These are phyloP conservation scores for Globisporangium yorkense DNA, from an alignment of 352 stramenopile species.

Conservation along the genomic window DNA sequence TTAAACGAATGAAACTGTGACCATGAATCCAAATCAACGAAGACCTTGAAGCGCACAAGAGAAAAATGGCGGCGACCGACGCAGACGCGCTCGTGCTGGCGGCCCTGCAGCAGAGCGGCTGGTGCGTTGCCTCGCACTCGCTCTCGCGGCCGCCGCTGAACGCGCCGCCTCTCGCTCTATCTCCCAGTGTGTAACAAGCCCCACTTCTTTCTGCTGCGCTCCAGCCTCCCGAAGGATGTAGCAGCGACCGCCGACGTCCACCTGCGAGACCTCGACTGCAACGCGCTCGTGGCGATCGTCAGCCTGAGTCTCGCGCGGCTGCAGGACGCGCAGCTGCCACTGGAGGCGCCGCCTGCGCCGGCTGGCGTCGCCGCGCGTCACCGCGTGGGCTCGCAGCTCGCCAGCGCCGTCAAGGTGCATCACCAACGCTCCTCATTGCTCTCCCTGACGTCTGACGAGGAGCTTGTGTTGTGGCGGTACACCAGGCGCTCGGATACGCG, in stretches of 20 bases:
- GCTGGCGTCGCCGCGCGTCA: slow-evolving; percentile 67
- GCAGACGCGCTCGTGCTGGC: slow-evolving; percentile 38
- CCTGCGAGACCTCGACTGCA: slow-evolving; percentile 27
- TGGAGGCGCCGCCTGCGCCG: slow-evolving; percentile 16
- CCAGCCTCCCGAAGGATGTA: slow-evolving; percentile 1
- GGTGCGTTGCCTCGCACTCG: slow-evolving; percentile 11
- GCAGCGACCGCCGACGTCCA: slow-evolving; percentile 7
- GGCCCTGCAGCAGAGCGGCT: slow-evolving; percentile 44
- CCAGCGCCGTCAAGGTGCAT: slow-evolving; percentile 65
- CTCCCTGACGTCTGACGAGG: no score
- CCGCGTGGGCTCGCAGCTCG: slow-evolving; percentile 65
- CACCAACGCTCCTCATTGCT: no score
- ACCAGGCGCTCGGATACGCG: slow-evolving; percentile 68
- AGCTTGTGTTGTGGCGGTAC: neutral
- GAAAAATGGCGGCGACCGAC: slow-evolving; percentile 10
- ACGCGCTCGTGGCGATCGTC: slow-evolving; percentile 41
- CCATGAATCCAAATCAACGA: neutral
- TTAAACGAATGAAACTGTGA: no score
- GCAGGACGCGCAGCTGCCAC: slow-evolving; percentile 20
- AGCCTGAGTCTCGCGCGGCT: slow-evolving; percentile 35
- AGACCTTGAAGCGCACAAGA: neutral
- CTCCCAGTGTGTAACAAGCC: neutral
- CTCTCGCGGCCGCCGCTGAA: no score
- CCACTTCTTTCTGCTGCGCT: neutral
- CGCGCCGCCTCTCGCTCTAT: neutral